Base-by-base conservation (phyloP, 2,329 filamentous ascomycete species). In the Aureobasidium sp. region DNA sequence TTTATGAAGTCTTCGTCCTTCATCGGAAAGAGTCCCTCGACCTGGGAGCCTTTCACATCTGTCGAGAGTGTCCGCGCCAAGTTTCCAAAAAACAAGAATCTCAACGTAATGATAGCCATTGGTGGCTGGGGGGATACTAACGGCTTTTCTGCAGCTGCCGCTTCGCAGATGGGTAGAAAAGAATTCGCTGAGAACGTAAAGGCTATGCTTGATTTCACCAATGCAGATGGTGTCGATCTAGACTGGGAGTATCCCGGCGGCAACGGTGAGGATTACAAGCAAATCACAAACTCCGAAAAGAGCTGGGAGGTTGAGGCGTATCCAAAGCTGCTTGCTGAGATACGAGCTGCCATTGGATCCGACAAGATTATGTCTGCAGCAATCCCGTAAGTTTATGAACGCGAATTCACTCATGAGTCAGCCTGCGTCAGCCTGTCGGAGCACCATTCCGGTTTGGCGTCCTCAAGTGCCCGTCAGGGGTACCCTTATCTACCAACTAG, bases 121-220 rank as follows among this genome's bases (percentile, higher is more conserved):
- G 88, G 88, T 11, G 88, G 88, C 58, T 91, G 88, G 88, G 87
- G 87, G 0, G 86, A 90, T 63, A 85, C 81, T 0, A 70, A 72
- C 7, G 87, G 86, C 0, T 91, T 89, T 68, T 79, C 81, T 0
- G 71, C 63, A 1, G 86, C 81, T 0, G 83, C 85, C 1, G 78
- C 76, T 55, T 78, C 79, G 3, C 76, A 81, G 1, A 66, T 72
- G 9, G 80, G 78, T 1, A 81, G 86, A 16, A 75, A 78, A 63
- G 74, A 73, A 8, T 91, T 87, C 74, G 85, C 87, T 1, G 76
- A 76, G 48, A 88, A 89, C 66, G 79, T 90, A 1, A 82, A 80
- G 8, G 75, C 75, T 32, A 86, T 90, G 83, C 77, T 91, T 1
- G 73, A 80, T 4, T 74, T 73, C 0, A 84, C 82, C 13, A 84